Conservation (phyloP, 192 early-diverging fungal genomes). For the Entomortierella lignicola region DNA sequence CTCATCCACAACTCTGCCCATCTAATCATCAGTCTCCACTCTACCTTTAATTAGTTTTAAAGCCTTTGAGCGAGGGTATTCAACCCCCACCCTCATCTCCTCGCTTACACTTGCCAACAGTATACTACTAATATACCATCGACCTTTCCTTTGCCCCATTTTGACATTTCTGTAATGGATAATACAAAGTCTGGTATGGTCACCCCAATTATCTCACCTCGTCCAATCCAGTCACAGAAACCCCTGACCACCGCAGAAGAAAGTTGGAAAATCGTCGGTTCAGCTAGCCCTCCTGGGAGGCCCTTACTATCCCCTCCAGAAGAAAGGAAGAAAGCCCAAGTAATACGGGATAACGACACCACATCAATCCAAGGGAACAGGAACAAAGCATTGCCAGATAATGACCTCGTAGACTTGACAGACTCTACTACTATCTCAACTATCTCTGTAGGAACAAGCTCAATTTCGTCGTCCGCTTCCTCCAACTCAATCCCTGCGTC, state of each 20-base stretch:
- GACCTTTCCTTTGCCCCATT: background rate
- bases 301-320: constrained; percentile 63
- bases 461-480: constrained; percentile 20
- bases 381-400: background rate
- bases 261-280: constrained; percentile 71
- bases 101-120: background rate
- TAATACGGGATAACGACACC: constrained; percentile 8
- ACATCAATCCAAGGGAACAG: constrained; percentile 12
- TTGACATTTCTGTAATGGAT: constrained; percentile 19
- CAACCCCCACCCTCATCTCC: background rate
- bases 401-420: constrained; percentile 16
- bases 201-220: constrained; percentile 48
- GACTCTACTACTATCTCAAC: constrained; percentile 27
- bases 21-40: background rate
- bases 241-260: constrained; percentile 23
- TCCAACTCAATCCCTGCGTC: constrained; percentile 20
- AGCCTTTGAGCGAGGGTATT: background rate
- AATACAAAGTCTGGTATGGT: constrained; percentile 41
- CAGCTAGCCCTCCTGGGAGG: constrained; percentile 69
- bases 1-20: background rate
- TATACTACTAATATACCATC: too few relatives aligned
- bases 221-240: constrained; percentile 43
- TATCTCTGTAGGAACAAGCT: constrained; percentile 18
- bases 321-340: constrained; percentile 21
- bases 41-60: background rate